These are phyloP conservation scores for Didymella sp. DNA, from an alignment of 2,329 filamentous ascomycete species.

Conservation along the genomic window DNA sequence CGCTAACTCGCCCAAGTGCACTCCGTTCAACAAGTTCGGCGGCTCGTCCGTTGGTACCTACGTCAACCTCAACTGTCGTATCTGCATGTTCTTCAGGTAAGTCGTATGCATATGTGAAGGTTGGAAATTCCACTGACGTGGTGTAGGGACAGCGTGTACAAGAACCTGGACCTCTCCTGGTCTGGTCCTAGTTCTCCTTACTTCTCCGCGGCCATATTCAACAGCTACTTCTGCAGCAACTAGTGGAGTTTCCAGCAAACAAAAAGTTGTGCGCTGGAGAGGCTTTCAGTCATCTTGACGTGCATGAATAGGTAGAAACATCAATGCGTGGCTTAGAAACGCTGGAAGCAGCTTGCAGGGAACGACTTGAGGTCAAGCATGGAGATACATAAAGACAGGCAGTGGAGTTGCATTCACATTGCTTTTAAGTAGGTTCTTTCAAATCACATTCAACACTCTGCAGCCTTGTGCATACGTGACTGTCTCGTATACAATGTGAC, in stretches of 20 bases:
- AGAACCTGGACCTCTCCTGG: neutral
- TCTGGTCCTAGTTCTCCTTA: too few species aligned
- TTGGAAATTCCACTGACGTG: neutral
- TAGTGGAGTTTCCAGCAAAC: neutral
- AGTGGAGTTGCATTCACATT: neutral
- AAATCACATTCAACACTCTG: neutral
- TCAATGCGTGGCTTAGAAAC: neutral
- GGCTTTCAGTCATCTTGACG: neutral
- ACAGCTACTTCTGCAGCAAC: neutral
- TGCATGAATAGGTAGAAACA: neutral
- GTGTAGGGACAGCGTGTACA: neutral
- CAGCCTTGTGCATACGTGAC: neutral
- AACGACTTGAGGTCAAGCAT: too few species aligned
- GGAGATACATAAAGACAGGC: neutral
- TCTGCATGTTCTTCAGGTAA: conserved; percentile 4
- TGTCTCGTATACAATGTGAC: neutral
- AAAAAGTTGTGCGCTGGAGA: neutral
- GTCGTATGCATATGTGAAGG: neutral
- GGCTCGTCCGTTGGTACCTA: neutral
- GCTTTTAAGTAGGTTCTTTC: neutral
- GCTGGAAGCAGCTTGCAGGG: neutral
- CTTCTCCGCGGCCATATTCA: neutral
- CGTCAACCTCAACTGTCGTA: neutral
- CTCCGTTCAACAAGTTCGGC: neutral
- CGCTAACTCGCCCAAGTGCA: neutral